phyloP scores from a whole-genome alignment of 2,329 filamentous ascomycete species.

The Dothistroma septosporum region DNA sequence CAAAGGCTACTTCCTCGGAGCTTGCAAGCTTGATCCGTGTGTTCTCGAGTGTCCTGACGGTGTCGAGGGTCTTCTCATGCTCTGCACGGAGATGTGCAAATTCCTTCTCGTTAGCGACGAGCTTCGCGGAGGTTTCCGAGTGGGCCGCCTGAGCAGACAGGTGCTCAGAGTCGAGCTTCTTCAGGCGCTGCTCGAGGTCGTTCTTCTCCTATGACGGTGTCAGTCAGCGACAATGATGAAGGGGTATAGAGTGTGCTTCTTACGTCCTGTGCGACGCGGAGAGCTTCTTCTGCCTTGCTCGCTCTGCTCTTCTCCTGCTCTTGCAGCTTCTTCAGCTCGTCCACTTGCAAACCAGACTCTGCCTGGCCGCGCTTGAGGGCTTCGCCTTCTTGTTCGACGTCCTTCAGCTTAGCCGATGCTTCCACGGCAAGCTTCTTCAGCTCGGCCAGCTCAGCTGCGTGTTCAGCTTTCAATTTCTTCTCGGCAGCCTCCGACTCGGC shows the following conservation, averaged over 20 bases:
- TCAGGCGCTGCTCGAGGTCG: neutral
- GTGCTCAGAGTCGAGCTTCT: conserved; percentile 6
- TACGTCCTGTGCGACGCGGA: conserved; percentile 17
- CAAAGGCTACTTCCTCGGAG: neutral
- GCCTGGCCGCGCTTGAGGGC: conserved; percentile 18
- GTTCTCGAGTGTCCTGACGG: neutral
- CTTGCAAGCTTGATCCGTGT: neutral
- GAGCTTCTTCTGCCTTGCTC: conserved; percentile 14
- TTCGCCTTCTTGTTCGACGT: conserved; percentile 16
- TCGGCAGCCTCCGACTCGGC: conserved; percentile 12
- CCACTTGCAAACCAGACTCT: conserved; percentile 14
- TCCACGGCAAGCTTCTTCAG: conserved; percentile 17
- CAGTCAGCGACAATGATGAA: neutral
- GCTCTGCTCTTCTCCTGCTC: conserved; percentile 14
- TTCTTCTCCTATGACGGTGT: conserved; percentile 5
- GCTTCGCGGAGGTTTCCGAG: conserved; percentile 2
- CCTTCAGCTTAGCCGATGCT: conserved; percentile 17
- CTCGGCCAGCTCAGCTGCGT: conserved; percentile 17
- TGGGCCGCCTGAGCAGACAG: neutral
- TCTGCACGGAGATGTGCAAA: neutral
- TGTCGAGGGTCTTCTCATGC: neutral
- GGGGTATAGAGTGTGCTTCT: neutral
- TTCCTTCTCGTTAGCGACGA: conserved; percentile 1
- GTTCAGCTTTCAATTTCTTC: conserved; percentile 19
- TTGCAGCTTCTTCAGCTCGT: conserved; percentile 16